Conservation (phyloP, 106 monocot species). For the Platanthera guangdongensis region DNA sequence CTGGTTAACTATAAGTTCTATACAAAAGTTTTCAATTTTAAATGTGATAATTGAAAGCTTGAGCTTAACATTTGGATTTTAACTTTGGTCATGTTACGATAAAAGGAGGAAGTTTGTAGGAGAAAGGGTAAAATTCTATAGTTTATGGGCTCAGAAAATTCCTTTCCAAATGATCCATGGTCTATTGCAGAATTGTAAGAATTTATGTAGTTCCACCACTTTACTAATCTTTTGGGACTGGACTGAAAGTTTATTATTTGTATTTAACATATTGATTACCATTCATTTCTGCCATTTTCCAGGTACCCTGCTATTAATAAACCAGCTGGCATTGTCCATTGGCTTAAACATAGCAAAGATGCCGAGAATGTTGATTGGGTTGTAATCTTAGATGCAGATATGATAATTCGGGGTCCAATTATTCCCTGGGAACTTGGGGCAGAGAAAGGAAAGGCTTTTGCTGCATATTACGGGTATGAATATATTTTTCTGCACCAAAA, state of each 20-base stretch:
- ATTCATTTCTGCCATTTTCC: slow-evolving; percentile 11
- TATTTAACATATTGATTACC: slow-evolving; percentile 2
- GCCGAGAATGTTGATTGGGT: slow-evolving; percentile 95
- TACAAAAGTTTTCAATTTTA: background rate
- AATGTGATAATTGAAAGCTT: background rate
- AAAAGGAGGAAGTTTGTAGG: background rate
- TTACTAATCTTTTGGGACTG: background rate
- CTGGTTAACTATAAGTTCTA: background rate
- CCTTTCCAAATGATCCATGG: background rate
- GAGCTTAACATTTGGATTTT: background rate
- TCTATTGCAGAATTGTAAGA: background rate
- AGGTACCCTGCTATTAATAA: slow-evolving; percentile 99
- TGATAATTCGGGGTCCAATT: slow-evolving; percentile 88
- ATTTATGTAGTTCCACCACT: background rate
- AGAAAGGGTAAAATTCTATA: background rate
- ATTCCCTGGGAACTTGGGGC: slow-evolving; percentile 97
- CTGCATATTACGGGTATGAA: slow-evolving; percentile 92
- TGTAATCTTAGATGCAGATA: slow-evolving; percentile 96
- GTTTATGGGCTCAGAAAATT: background rate
- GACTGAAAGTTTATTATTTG: background rate
- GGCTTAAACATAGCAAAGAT: slow-evolving; percentile 88
- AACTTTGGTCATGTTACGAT: background rate
- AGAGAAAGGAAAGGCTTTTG: slow-evolving; percentile 87
- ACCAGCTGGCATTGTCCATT: slow-evolving; percentile 88
- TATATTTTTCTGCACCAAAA: slow-evolving; percentile 2